phyloP scores from a whole-genome alignment of 2,329 filamentous ascomycete species.

The Alternaria ethzedia region DNA sequence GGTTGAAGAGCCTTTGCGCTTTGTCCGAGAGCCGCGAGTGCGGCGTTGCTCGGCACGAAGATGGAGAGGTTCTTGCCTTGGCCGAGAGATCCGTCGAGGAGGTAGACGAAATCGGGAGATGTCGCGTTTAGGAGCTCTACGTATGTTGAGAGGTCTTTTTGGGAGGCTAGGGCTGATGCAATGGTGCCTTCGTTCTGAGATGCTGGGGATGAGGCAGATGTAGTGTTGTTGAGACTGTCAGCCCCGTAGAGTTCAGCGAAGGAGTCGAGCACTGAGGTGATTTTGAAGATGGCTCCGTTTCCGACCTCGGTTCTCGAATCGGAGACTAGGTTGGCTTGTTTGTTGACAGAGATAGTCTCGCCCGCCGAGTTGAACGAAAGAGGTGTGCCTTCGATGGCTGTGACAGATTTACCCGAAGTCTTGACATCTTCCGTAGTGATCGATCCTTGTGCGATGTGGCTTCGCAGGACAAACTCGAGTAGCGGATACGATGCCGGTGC shows the following conservation, averaged over 20 bases:
- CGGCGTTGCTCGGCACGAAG: neutral
- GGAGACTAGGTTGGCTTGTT: neutral
- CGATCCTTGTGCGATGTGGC: neutral
- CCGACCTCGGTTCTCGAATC: neutral
- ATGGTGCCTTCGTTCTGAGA: neutral
- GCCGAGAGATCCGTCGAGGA: neutral
- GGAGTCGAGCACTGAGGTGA: neutral
- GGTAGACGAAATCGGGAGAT: neutral
- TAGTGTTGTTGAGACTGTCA: neutral
- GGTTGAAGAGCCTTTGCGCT: neutral
- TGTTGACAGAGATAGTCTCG: neutral
- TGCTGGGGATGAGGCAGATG: neutral
- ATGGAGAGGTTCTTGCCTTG: neutral
- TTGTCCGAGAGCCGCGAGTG: neutral
- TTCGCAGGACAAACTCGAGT: neutral
- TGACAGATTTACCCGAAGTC: neutral
- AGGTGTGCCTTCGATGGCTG: neutral
- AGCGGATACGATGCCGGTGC: neutral
- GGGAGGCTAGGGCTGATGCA: neutral
- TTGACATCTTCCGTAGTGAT: neutral
- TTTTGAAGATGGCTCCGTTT: constrained; percentile 3
- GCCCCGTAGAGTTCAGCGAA: neutral
- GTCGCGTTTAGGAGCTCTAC: neutral
- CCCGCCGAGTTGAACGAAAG: neutral
- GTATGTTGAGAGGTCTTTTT: neutral